phyloP scores from a whole-genome alignment of 2,329 filamentous ascomycete species.

The Orbilia javanica region DNA sequence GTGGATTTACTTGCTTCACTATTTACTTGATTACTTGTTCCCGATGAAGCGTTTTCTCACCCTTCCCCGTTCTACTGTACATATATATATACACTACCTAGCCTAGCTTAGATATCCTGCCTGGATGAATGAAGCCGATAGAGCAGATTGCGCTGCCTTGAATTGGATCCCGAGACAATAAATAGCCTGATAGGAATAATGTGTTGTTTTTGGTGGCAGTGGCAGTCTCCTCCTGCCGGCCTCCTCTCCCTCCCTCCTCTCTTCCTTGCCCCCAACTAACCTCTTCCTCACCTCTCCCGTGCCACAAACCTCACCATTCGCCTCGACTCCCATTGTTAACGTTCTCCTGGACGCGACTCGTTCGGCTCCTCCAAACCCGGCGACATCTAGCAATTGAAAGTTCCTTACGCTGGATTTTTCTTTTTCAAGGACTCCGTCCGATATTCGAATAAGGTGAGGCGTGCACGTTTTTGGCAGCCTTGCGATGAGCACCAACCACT shows the following conservation, averaged over 20 bases:
- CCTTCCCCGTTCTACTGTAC: constrained; percentile 2
- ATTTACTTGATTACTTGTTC: background rate
- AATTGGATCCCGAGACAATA: background rate
- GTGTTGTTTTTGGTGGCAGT: constrained; percentile 39
- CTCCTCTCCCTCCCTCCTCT: constrained; percentile 24
- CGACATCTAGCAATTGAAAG: constrained; percentile 12
- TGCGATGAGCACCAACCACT: constrained; percentile 49
- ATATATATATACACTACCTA: constrained; percentile 11
- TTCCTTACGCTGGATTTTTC: background rate
- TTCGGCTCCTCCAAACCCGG: constrained; percentile 1
- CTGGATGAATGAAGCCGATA: background rate
- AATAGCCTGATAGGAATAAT: constrained; percentile 21
- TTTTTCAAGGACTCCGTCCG: background rate
- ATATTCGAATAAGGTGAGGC: constrained; percentile 35
- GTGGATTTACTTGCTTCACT: background rate
- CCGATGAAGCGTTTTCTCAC: constrained; percentile 2
- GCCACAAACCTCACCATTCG: background rate
- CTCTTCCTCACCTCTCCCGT: constrained; percentile 26
- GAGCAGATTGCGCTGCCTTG: background rate
- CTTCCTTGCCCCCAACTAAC: constrained; percentile 13
- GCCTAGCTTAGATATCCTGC: constrained; percentile 2
- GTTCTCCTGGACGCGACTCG: constrained; percentile 14
- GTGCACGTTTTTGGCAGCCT: constrained; percentile 32
- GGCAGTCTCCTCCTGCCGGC: constrained; percentile 46
- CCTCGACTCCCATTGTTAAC: constrained; percentile 3